phyloP scores from a whole-genome alignment of 768 basidiomycete species.

The Hygrocybe punicea region DNA sequence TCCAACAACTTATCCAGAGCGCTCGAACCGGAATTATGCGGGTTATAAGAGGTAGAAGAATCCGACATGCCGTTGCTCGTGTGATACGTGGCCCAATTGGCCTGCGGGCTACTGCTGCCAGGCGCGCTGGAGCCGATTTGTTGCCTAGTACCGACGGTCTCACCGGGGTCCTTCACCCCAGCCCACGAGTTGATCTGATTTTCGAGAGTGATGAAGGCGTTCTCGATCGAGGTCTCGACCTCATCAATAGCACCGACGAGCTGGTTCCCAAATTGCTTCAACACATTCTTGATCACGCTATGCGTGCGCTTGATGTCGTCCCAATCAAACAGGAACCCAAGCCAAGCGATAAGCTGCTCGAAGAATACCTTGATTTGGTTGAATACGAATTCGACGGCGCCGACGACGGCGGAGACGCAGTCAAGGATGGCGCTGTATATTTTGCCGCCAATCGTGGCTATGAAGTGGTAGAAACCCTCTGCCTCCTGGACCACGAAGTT shows the following conservation, averaged over 20 bases:
- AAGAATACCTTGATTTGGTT: neutral
- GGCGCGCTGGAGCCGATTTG: too few relatives aligned
- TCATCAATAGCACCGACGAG: neutral
- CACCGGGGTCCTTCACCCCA: too few relatives aligned
- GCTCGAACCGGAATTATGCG: neutral
- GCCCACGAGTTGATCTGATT: neutral
- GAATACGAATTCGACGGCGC: neutral
- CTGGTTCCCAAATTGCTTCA: neutral
- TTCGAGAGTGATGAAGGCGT: neutral
- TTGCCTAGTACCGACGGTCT: too few relatives aligned
- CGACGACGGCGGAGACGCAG: neutral
- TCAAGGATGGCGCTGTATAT: neutral
- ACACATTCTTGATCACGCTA: neutral
- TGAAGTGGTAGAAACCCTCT: neutral
- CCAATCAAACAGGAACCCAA: neutral
- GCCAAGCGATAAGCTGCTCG: neutral
- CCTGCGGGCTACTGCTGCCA: too few relatives aligned
- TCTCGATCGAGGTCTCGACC: neutral
- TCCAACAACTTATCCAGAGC: neutral
- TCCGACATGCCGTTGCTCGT: too few relatives aligned
- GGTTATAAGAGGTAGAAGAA: too few relatives aligned
- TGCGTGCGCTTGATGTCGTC: neutral
- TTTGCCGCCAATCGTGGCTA: neutral
- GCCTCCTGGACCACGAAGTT: too few relatives aligned
- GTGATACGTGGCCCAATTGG: too few relatives aligned